Evolutionary conservation across 257 asterid genomes (phyloP).

Genomic region (Rubia yunnanensis): DNA sequence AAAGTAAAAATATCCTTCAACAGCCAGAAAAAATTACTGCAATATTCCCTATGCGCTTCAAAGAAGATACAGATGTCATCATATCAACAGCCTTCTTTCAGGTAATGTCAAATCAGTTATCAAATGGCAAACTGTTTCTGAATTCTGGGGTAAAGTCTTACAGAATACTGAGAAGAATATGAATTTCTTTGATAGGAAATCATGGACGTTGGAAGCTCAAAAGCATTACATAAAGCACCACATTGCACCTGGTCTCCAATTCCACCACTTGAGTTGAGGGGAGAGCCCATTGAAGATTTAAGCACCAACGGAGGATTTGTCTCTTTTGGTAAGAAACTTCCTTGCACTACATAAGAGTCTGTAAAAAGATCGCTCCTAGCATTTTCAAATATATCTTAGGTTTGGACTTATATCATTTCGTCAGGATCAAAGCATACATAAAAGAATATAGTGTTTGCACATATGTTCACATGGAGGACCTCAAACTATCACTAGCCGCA

Average conservation of each 20-base stretch:
- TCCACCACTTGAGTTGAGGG: slow-evolving; percentile 85
- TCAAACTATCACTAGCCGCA: not conserved
- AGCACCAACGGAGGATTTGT: slow-evolving; percentile 87
- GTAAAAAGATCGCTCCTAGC: not conserved
- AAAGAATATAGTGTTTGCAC: not conserved
- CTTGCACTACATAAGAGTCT: not conserved
- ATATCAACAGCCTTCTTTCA: slow-evolving; percentile 79
- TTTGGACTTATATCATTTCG: not conserved
- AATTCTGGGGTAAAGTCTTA: not conserved
- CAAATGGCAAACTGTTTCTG: no score
- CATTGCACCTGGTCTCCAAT: slow-evolving; percentile 76
- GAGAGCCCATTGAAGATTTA: slow-evolving; percentile 74
- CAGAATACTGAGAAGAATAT: not conserved
- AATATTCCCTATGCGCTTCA: slow-evolving; percentile 87
- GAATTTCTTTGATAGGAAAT: slow-evolving; percentile 44
- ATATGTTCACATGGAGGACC: not conserved
- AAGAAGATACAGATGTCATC: slow-evolving; percentile 53
- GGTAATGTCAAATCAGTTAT: slow-evolving; percentile 29
- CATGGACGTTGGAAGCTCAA: slow-evolving; percentile 56
- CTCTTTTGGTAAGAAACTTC: slow-evolving; percentile 51
- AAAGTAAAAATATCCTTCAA: slow-evolving; percentile 9
- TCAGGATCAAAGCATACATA: not conserved
- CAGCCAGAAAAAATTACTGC: slow-evolving; percentile 66
- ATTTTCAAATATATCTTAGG: not conserved
- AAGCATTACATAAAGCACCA: slow-evolving; percentile 58